phyloP scores from a whole-genome alignment of 148 eudicot species.

The Heliamphora exappendiculata region DNA sequence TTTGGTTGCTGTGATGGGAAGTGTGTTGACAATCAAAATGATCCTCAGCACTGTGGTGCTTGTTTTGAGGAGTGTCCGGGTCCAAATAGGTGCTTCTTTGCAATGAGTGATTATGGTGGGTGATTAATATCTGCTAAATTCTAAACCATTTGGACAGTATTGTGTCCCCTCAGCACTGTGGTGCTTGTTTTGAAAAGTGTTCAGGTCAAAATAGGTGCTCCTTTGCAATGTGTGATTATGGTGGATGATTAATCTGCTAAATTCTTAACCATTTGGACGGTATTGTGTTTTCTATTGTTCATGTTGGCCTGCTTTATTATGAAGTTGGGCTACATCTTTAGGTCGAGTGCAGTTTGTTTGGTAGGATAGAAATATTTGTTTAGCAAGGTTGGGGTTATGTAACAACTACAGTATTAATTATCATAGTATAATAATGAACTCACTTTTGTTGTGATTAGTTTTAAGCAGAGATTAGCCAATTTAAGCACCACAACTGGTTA shows the following conservation, averaged over 20 bases:
- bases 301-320: not conserved
- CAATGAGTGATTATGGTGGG: constrained; percentile 28
- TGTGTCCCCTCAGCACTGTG: constrained; percentile 5
- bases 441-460: no score
- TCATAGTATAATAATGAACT: no score
- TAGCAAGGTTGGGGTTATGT: no score
- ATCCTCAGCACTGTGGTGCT: constrained; percentile 22
- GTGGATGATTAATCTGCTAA: constrained; percentile 1
- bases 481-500: no score
- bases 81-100: constrained; percentile 14
- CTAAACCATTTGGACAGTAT: not conserved
- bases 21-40: constrained; percentile 18
- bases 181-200: constrained; percentile 21
- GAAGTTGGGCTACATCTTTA: not conserved
- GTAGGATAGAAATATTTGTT: no score
- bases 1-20: constrained; percentile 19
- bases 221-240: constrained; percentile 22
- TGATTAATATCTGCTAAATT: not conserved
- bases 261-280: not conserved
- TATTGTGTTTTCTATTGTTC: not conserved
- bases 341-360: not conserved
- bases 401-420: no score
- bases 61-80: constrained; percentile 25
- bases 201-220: constrained; percentile 12
- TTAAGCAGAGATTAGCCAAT: no score